Evolutionary conservation across 75 land plant species (phyloP).

Genomic region (Pinus taeda): DNA sequence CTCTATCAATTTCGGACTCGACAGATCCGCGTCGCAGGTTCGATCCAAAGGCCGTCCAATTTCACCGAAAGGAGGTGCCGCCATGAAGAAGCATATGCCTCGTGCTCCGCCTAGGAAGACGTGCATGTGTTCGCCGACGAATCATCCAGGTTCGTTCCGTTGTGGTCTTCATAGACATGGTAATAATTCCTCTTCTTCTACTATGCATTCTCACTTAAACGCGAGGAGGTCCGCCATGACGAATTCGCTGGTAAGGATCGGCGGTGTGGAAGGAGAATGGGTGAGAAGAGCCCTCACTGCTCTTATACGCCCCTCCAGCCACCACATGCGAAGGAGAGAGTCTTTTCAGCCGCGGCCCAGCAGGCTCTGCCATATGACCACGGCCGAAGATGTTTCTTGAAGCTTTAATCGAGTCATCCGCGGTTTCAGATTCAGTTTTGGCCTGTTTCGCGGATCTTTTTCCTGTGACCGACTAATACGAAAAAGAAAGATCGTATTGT

Average conservation of each 20-base stretch:
- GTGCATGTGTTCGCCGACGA: background rate
- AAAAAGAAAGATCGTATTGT: too few species aligned
- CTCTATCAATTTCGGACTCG: background rate
- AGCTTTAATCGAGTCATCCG: too few species aligned
- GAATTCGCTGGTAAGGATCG: slow-evolving; percentile 14
- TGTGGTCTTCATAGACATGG: background rate
- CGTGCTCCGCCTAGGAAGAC: background rate
- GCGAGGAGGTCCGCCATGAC: slow-evolving; percentile 16
- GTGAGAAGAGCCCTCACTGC: slow-evolving; percentile 19
- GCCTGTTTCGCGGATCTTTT: too few species aligned
- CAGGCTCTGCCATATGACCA: slow-evolving; percentile 16
- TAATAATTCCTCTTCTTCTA: background rate
- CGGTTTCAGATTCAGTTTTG: too few species aligned
- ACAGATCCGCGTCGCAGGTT: background rate
- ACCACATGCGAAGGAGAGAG: slow-evolving; percentile 21
- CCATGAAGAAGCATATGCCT: too few species aligned
- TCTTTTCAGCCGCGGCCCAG: slow-evolving; percentile 20
- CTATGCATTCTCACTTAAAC: background rate
- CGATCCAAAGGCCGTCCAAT: background rate
- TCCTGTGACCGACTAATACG: too few species aligned
- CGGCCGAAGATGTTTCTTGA: background rate
- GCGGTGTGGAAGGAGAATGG: slow-evolving; percentile 19
- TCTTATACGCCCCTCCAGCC: slow-evolving; percentile 28
- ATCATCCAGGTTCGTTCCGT: background rate
- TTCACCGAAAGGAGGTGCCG: background rate